phyloP scores from a whole-genome alignment of 441 rosid species.

The Aleurites moluccanus region DNA sequence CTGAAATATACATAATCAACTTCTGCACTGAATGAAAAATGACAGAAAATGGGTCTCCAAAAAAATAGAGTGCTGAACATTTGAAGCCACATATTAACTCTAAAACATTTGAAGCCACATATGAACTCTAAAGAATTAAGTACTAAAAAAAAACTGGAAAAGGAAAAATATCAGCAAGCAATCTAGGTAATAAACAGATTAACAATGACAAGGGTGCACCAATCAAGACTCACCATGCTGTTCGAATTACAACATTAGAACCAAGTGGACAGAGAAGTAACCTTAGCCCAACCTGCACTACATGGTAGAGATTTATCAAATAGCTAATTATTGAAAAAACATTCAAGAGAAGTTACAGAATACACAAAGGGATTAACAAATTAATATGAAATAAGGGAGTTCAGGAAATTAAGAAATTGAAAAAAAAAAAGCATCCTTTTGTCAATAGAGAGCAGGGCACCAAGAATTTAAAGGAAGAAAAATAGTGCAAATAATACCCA shows the following conservation, averaged over 20 bases:
- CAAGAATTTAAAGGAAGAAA: neutral
- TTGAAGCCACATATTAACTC: neutral
- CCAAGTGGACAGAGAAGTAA: slow-evolving; percentile 54
- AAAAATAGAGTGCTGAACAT: neutral
- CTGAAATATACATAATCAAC: neutral
- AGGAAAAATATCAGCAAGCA: too few relatives aligned
- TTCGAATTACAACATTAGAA: slow-evolving; percentile 54
- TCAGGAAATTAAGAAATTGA: neutral
- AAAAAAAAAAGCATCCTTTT: neutral
- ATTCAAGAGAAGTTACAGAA: neutral
- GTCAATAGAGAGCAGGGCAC: neutral
- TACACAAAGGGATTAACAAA: neutral
- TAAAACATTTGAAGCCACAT: too few relatives aligned
- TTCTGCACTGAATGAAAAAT: neutral
- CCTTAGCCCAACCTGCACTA: slow-evolving; percentile 51
- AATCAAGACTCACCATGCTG: slow-evolving; percentile 54
- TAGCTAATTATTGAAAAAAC: neutral
- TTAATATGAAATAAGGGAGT: neutral
- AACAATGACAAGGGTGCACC: neutral
- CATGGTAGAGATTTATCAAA: neutral
- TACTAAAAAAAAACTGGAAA: slow-evolving; percentile 6
- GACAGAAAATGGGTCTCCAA: neutral
- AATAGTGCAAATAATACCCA: neutral
- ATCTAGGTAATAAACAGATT: neutral
- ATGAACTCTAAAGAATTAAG: neutral